phyloP scores from a whole-genome alignment of 2,329 filamentous ascomycete genomes.

The Aspergillus melleus region DNA sequence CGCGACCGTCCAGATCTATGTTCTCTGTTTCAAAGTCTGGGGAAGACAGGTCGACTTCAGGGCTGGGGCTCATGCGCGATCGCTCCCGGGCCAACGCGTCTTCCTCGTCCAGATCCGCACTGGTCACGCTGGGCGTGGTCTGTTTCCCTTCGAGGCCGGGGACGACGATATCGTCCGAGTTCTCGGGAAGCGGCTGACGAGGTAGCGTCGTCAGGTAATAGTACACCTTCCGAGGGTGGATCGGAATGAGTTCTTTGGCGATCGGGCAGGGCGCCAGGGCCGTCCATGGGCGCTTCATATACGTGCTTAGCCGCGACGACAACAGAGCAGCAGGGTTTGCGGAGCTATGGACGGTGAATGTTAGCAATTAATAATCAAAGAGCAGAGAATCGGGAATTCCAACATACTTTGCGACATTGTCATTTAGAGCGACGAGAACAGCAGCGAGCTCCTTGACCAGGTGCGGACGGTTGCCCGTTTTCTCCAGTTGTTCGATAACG shows the following conservation, averaged over 20 bases:
- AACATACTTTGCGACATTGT: constrained; percentile 87
- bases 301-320: constrained; percentile 84
- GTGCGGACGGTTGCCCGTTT: constrained; percentile 88
- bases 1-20: constrained; percentile 54
- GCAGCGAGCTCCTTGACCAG: constrained; percentile 90
- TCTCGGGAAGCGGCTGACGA: constrained; percentile 76
- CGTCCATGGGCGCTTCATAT: constrained; percentile 84
- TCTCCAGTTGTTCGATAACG: constrained; percentile 83
- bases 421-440: constrained; percentile 72
- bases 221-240: constrained; percentile 92
- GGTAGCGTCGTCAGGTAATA: constrained; percentile 91
- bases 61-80: constrained; percentile 77
- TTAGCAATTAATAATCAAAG: constrained; percentile 16
- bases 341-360: constrained; percentile 61
- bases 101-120: constrained; percentile 71
- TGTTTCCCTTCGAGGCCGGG: constrained; percentile 57
- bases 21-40: constrained; percentile 78
- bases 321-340: constrained; percentile 95
- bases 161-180: constrained; percentile 53
- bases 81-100: constrained; percentile 59
- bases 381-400: constrained; percentile 5
- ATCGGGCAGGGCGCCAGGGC: constrained; percentile 78
- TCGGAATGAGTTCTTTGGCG: constrained; percentile 87
- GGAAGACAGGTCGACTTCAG: constrained; percentile 87
- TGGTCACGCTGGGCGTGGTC: constrained; percentile 82